phyloP scores from a whole-genome alignment of 2,329 filamentous ascomycete species.

The Cladosporium sp. region DNA sequence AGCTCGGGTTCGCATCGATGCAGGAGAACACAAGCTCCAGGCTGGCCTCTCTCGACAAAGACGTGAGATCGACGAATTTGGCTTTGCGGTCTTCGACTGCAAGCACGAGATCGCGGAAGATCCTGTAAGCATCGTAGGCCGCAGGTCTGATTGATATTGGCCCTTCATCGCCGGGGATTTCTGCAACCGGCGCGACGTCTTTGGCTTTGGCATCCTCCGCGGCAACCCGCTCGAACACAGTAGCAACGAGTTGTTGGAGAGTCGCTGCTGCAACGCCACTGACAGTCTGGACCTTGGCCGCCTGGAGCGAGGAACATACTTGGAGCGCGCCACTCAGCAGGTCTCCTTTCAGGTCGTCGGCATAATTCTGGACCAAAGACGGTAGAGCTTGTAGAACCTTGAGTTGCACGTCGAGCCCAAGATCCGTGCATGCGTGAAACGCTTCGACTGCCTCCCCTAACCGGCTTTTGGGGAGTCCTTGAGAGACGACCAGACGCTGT shows the following conservation, averaged over 20 bases:
- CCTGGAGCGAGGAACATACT: slow-evolving; percentile 85
- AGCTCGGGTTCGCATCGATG: slow-evolving; percentile 72
- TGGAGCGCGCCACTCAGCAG: slow-evolving; percentile 76
- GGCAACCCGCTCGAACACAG: slow-evolving; percentile 86
- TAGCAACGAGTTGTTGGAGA: slow-evolving; percentile 84
- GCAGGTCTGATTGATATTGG: slow-evolving; percentile 63
- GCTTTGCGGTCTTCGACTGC: slow-evolving; percentile 78
- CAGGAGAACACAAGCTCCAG: slow-evolving; percentile 90
- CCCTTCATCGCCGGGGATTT: slow-evolving; percentile 61
- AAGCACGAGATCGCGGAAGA: slow-evolving; percentile 86
- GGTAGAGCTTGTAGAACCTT: slow-evolving; percentile 92
- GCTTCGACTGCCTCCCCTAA: slow-evolving; percentile 83
- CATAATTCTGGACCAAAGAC: slow-evolving; percentile 84
- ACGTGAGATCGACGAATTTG: slow-evolving; percentile 72
- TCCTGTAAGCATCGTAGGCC: slow-evolving; percentile 77
- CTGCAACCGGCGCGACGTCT: slow-evolving; percentile 51
- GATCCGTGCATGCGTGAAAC: slow-evolving; percentile 68
- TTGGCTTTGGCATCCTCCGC: slow-evolving; percentile 63
- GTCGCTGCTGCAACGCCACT: slow-evolving; percentile 97
- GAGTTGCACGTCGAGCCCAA: slow-evolving; percentile 81
- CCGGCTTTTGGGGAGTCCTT: slow-evolving; percentile 70
- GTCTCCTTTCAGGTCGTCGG: slow-evolving; percentile 70
- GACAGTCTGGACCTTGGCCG: slow-evolving; percentile 86
- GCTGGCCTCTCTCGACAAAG: slow-evolving; percentile 73
- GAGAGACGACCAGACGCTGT: slow-evolving; percentile 77